Conservation (phyloP, 768 basidiomycete genomes). For the Russula lepida region DNA sequence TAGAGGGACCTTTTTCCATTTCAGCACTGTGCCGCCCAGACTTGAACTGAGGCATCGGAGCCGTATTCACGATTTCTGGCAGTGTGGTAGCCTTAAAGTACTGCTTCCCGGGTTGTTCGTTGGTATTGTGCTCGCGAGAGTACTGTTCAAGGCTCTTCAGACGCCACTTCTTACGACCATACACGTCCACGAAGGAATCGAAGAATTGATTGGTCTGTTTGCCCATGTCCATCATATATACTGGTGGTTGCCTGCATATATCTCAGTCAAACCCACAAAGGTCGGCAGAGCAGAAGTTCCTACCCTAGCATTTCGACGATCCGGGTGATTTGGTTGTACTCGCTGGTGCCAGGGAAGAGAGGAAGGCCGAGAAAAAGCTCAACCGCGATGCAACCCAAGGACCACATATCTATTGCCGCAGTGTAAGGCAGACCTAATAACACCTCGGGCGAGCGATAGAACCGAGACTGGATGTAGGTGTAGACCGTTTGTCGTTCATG, state of each 20-base stretch:
- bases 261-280: conserved; percentile 1
- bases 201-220: conserved; percentile 96
- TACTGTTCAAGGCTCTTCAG: conserved; percentile 94
- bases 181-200: conserved; percentile 64
- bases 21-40: conserved; percentile 61
- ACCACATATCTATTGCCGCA: conserved; percentile 98
- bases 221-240: conserved; percentile 90
- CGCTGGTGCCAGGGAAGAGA: conserved; percentile 96
- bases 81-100: conserved; percentile 94
- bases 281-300: conserved; percentile 26
- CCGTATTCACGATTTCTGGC: conserved; percentile 92
- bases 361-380: conserved; percentile 96
- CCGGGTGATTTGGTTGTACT: conserved; percentile 95
- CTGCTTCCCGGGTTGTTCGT: conserved; percentile 97
- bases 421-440: conserved; percentile 91
- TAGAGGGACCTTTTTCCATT: conserved; percentile 70
- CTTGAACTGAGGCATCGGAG: conserved; percentile 86
- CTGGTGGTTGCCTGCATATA: conserved; percentile 65
- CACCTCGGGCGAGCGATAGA: conserved; percentile 98
- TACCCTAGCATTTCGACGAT: conserved; percentile 99
- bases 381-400: conserved; percentile 94
- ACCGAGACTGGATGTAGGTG: conserved; percentile 98
- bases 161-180: conserved; percentile 75
- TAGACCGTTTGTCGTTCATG: conserved; percentile 99
- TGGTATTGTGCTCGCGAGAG: conserved; percentile 86